A percentile compares a stretch with the other conserved stretches of the same genome.
These are phyloP conservation scores for Pyrrhoderma noxium DNA, from an alignment of 1,284 basidiomycete genomes.

Conservation along the genomic window DNA sequence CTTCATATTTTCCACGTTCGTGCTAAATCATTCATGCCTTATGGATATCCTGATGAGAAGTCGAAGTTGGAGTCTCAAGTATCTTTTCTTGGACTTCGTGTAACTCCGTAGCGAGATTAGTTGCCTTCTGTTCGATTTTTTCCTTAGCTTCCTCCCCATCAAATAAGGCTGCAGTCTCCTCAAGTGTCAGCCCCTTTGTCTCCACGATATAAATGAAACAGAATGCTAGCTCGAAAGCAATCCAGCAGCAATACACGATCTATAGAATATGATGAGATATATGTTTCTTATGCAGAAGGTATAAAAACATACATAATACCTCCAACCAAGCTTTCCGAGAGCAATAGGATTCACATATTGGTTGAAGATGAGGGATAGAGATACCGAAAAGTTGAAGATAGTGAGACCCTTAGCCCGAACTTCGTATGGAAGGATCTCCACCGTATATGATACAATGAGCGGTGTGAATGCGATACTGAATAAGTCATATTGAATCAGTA, in stretches of 20 bases:
- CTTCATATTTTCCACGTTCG: too few species aligned
- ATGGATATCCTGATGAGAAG: background rate
- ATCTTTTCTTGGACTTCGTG: background rate
- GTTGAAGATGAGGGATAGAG: conserved; percentile 66
- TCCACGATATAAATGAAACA: conserved; percentile 62
- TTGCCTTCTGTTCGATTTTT: conserved; percentile 30
- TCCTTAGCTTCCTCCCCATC: conserved; percentile 50
- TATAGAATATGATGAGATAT: conserved; percentile 22
- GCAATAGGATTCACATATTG: conserved; percentile 79
- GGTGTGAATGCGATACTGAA: conserved; percentile 62
- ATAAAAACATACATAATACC: conserved; percentile 42
- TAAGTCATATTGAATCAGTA: background rate
- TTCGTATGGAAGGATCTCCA: conserved; percentile 65
- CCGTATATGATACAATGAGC: conserved; percentile 66
- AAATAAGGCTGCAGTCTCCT: conserved; percentile 71
- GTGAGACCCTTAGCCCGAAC: conserved; percentile 77
- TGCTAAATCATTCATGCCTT: background rate
- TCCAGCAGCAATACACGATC: conserved; percentile 64
- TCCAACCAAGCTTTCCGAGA: conserved; percentile 51
- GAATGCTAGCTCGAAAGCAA: conserved; percentile 55
- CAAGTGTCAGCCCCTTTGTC: conserved; percentile 64
- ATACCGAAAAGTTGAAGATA: conserved; percentile 61
- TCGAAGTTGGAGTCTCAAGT: background rate
- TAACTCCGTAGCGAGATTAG: conserved; percentile 1
- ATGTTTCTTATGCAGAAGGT: background rate